Evolutionary conservation across 164 flowering plant genomes (phyloP).

Genomic region (Berberis vulgaris): DNA sequence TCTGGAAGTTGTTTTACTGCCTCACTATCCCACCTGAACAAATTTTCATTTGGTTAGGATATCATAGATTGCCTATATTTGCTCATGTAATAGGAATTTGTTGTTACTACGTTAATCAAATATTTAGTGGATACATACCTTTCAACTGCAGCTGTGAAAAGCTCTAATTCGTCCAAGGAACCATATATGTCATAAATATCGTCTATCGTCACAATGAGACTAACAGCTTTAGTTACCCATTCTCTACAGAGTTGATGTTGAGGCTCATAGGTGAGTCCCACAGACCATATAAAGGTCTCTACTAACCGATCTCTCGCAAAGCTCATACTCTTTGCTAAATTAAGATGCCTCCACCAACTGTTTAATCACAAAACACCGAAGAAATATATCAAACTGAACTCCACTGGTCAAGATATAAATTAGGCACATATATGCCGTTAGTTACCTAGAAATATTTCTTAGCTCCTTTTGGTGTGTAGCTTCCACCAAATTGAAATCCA

Average conservation of each 20-base stretch:
- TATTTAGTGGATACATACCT: neutral
- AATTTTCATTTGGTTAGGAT: neutral
- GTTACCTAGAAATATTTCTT: conserved; percentile 21
- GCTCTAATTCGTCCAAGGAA: conserved; percentile 9
- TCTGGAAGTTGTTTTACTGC: conserved; percentile 6
- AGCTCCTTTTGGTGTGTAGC: conserved; percentile 28
- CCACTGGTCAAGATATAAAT: neutral
- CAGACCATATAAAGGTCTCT: neutral
- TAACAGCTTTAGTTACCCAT: neutral
- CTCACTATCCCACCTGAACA: conserved; percentile 7
- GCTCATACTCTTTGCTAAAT: neutral
- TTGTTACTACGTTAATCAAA: no score
- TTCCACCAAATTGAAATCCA: conserved; percentile 40
- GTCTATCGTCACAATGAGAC: conserved; percentile 11
- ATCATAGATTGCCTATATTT: neutral
- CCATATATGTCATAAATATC: conserved; percentile 28
- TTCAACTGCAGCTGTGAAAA: conserved; percentile 7
- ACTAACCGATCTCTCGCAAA: conserved; percentile 2
- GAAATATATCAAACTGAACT: no score
- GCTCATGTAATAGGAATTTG: no score
- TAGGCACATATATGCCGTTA: neutral
- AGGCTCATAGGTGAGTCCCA: neutral
- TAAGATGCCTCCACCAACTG: conserved; percentile 10
- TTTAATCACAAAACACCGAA: neutral
- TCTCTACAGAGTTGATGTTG: neutral